Evolutionary conservation across 331 rosid species (phyloP).

Genomic region (Acacia concinna): DNA sequence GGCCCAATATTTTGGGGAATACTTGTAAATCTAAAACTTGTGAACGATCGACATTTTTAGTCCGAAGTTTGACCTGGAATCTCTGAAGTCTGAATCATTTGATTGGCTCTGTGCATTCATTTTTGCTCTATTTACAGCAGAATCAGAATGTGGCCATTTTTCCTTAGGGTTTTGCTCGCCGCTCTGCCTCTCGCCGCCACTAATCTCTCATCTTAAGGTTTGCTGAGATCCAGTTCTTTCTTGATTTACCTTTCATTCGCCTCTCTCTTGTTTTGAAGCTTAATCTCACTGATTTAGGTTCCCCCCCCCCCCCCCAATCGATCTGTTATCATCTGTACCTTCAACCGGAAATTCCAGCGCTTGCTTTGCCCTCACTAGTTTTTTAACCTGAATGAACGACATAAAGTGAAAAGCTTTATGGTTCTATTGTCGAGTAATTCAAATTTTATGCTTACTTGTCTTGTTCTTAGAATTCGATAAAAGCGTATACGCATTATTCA

Average conservation of each 20-base stretch:
- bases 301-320: not conserved
- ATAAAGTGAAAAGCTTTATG: not conserved
- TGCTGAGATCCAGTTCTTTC: not conserved
- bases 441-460: not conserved
- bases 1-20: not conserved
- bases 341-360: not conserved
- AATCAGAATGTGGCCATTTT: constrained; percentile 2
- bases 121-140: not conserved
- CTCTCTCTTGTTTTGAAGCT: not conserved
- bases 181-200: not conserved
- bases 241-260: not conserved
- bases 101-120: constrained; percentile 34
- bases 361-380: not conserved
- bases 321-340: not conserved
- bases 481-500: not conserved
- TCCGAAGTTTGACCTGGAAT: constrained; percentile 24
- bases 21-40: not conserved
- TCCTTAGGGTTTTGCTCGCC: constrained; percentile 36
- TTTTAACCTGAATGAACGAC: not conserved
- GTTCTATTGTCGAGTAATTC: not conserved
- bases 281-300: constrained; percentile 7
- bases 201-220: not conserved
- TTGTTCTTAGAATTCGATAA: not conserved
- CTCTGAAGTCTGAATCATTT: constrained; percentile 20
- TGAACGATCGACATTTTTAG: not conserved